Percentiles rank a stretch among this genome's conserved stretches.
Conservation (phyloP, 2,329 filamentous ascomycete genomes). For the Colletotrichum somersetense region DNA sequence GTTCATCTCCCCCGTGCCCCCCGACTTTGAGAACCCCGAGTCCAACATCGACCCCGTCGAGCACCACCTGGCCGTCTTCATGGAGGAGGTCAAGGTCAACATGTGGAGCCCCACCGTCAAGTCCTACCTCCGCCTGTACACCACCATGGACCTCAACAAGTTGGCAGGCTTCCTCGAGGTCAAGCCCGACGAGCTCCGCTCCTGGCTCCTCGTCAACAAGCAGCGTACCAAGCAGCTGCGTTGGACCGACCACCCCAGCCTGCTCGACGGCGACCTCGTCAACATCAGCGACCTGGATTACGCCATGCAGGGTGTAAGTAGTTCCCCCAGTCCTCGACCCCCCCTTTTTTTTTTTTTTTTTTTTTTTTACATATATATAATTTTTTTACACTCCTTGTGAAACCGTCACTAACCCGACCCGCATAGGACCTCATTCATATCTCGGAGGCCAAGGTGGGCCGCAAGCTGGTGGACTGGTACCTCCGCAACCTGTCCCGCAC, state of each 20-base stretch:
- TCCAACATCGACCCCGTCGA: slow-evolving; percentile 97
- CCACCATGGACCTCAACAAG: slow-evolving; percentile 99
- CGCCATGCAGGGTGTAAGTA: slow-evolving; percentile 87
- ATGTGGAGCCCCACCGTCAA: slow-evolving; percentile 98
- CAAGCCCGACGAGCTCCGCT: slow-evolving; percentile 93
- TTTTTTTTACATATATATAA: too few species aligned
- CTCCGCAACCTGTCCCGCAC: slow-evolving; percentile 95
- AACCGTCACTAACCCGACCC: slow-evolving; percentile 18
- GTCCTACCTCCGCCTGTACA: slow-evolving; percentile 99
- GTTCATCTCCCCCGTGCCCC: slow-evolving; percentile 97
- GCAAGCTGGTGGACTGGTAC: slow-evolving; percentile 99
- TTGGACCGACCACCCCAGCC: slow-evolving; percentile 87
- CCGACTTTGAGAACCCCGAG: slow-evolving; percentile 97
- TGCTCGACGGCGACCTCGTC: slow-evolving; percentile 92
- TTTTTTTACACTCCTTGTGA: background rate
- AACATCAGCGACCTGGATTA: slow-evolving; percentile 98
- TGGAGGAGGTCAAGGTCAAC: slow-evolving; percentile 99
- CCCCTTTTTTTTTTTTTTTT: too few species aligned
- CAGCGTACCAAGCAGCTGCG: slow-evolving; percentile 96
- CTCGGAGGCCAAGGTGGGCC: slow-evolving; percentile 97
- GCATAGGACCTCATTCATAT: slow-evolving; percentile 95
- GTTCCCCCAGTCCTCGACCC: background rate
- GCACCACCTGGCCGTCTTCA: slow-evolving; percentile 97
- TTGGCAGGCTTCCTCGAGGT: slow-evolving; percentile 97
- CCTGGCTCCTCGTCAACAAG: slow-evolving; percentile 97